phyloP scores from a whole-genome alignment of 2,329 filamentous ascomycete species.

The Colletotrichum ledebouriae region DNA sequence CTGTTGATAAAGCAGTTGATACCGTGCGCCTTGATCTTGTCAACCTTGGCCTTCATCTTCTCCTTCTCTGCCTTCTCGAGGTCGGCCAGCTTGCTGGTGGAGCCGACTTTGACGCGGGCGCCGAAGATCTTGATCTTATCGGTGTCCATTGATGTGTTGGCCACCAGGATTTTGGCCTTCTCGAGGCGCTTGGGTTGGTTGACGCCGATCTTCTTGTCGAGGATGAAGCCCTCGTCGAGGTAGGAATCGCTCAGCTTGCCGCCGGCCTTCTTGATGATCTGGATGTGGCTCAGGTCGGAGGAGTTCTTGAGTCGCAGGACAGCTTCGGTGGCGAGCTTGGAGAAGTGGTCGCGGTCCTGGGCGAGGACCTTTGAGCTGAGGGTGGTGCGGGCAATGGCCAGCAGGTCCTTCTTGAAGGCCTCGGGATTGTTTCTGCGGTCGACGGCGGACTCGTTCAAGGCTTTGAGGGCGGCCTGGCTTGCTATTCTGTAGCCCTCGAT shows the following conservation, averaged over 20 bases:
- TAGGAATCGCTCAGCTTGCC: conserved; percentile 98
- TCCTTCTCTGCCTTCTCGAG: conserved; percentile 98
- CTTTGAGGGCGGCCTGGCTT: conserved; percentile 86
- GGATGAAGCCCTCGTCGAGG: conserved; percentile 96
- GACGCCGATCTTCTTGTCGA: conserved; percentile 99
- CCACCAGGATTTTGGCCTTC: conserved; percentile 97
- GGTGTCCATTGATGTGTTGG: conserved; percentile 99
- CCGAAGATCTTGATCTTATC: conserved; percentile 99
- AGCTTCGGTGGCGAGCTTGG: conserved; percentile 89
- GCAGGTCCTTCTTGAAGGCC: conserved; percentile 89
- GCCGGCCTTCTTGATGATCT: conserved; percentile 99
- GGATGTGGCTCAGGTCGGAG: conserved; percentile 95
- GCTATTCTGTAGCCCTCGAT: conserved; percentile 99
- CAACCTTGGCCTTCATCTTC: conserved; percentile 99
- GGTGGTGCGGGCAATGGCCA: conserved; percentile 93
- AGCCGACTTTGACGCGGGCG: conserved; percentile 94
- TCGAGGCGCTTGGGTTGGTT: conserved; percentile 98
- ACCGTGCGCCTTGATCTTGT: conserved; percentile 97
- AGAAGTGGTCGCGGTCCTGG: conserved; percentile 93
- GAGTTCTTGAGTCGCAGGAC: conserved; percentile 91
- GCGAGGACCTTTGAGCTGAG: conserved; percentile 97
- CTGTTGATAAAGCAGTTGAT: conserved; percentile 99
- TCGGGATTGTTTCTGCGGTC: conserved; percentile 88
- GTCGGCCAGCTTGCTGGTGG: conserved; percentile 97
- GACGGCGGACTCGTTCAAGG: conserved; percentile 85